Conservation (phyloP, 2,329 filamentous ascomycete genomes). For the Talaromyces pinophilus region DNA sequence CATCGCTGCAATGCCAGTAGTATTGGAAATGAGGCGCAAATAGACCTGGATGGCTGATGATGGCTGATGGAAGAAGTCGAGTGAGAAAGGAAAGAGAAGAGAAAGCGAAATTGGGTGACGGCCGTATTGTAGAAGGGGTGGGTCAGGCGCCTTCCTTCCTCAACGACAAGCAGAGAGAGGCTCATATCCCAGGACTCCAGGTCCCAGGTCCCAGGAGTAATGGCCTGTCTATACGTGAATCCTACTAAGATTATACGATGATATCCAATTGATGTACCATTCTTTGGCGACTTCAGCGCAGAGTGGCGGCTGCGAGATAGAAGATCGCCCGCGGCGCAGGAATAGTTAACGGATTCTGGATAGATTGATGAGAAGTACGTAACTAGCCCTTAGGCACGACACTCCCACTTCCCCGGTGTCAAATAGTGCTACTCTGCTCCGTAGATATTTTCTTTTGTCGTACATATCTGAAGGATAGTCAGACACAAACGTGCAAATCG, state of each 20-base stretch:
- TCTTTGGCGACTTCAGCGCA: background rate
- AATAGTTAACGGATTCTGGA: background rate
- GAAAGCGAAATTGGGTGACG: background rate
- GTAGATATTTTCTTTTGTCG: background rate
- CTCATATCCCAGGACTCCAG: background rate
- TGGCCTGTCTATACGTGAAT: constrained; percentile 2
- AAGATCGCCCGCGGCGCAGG: background rate
- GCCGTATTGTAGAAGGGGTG: background rate
- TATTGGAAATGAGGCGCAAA: background rate
- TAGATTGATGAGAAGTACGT: background rate
- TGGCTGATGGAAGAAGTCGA: background rate
- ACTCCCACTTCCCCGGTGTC: background rate
- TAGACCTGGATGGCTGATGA: background rate
- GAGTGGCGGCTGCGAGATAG: background rate
- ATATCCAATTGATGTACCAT: background rate
- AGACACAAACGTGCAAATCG: background rate
- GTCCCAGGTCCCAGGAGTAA: background rate
- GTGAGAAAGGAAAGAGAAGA: background rate
- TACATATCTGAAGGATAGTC: background rate
- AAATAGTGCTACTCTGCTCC: background rate
- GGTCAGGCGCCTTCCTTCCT: background rate
- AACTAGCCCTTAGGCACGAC: background rate
- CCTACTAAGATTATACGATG: background rate
- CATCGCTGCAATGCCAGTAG: background rate
- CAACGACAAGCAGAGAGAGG: background rate